These are phyloP conservation scores for Parathielavia appendiculata DNA, from an alignment of 495 filamentous ascomycete species.

Conservation along the genomic window DNA sequence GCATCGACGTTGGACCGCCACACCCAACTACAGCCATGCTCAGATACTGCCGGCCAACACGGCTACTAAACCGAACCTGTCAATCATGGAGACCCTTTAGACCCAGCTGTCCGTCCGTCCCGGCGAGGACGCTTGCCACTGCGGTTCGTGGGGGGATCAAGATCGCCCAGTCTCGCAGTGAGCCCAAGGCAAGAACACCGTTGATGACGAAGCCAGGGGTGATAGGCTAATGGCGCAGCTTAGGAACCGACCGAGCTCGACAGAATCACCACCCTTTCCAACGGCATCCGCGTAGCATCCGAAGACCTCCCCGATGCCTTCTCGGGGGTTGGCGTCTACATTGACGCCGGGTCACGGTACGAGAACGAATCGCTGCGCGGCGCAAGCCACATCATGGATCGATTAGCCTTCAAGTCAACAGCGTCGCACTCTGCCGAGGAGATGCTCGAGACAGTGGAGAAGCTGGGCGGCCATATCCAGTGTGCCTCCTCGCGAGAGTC, in stretches of 20 bases:
- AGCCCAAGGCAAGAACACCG: slow-evolving; percentile 18
- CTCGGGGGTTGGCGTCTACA: slow-evolving; percentile 90
- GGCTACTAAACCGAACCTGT: slow-evolving; percentile 21
- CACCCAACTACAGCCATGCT: slow-evolving; percentile 24
- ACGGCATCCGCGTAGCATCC: slow-evolving; percentile 91
- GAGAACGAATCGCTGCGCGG: slow-evolving; percentile 81
- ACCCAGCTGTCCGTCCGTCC: background rate
- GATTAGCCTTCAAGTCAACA: slow-evolving; percentile 95
- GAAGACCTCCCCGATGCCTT: slow-evolving; percentile 95
- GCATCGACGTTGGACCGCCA: slow-evolving; percentile 1
- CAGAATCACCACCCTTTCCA: slow-evolving; percentile 80
- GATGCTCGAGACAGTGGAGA: slow-evolving; percentile 81
- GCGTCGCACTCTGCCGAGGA: slow-evolving; percentile 64
- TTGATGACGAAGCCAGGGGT: background rate
- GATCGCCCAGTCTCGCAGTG: background rate
- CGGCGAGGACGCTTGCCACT: slow-evolving; percentile 16
- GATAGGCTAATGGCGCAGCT: slow-evolving; percentile 4
- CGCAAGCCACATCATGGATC: slow-evolving; percentile 93
- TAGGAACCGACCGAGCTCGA: slow-evolving; percentile 89
- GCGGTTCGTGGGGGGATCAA: background rate
- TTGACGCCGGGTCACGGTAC: slow-evolving; percentile 94
- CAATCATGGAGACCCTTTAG: slow-evolving; percentile 16
- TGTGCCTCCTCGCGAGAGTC: slow-evolving; percentile 93
- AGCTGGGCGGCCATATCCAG: slow-evolving; percentile 89
- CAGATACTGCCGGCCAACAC: slow-evolving; percentile 25